Evolutionary conservation across 192 early-diverging fungal genomes (phyloP).

Genomic region (Pecoramyces ruminantium): DNA sequence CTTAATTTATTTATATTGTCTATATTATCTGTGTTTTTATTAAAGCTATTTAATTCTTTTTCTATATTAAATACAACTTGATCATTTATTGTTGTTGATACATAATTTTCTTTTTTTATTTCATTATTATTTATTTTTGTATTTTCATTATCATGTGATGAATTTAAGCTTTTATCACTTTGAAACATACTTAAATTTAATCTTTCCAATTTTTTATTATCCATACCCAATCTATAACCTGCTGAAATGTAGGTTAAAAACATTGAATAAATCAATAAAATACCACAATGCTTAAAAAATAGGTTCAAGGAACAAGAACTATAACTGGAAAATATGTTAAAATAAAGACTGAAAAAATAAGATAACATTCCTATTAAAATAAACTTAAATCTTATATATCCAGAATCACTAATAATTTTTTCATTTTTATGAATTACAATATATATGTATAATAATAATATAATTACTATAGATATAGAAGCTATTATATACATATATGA

Average conservation of each 20-base stretch:
- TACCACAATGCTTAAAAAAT: not conserved
- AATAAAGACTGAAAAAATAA: not conserved
- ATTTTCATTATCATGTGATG: too few species aligned
- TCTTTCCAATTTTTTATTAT: not conserved
- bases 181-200: not conserved
- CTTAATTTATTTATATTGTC: not conserved
- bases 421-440: not conserved
- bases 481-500: not conserved
- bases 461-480: not conserved
- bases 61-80: too few species aligned
- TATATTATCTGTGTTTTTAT: too few species aligned
- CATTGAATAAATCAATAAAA: not conserved
- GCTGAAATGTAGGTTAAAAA: not conserved
- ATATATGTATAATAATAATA: not conserved
- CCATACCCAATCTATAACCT: not conserved
- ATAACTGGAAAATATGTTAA: not conserved
- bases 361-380: not conserved
- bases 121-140: not conserved
- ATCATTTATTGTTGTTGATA: too few species aligned
- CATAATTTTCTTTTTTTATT: too few species aligned
- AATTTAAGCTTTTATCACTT: not conserved
- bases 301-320: not conserved
- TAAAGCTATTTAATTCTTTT: too few species aligned
- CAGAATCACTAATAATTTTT: not conserved
- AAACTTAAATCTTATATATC: not conserved